Percentiles rank a stretch among this genome's conserved stretches.
phyloP scores from a whole-genome alignment of 2,329 filamentous ascomycete species.

The Aulographum hederae region DNA sequence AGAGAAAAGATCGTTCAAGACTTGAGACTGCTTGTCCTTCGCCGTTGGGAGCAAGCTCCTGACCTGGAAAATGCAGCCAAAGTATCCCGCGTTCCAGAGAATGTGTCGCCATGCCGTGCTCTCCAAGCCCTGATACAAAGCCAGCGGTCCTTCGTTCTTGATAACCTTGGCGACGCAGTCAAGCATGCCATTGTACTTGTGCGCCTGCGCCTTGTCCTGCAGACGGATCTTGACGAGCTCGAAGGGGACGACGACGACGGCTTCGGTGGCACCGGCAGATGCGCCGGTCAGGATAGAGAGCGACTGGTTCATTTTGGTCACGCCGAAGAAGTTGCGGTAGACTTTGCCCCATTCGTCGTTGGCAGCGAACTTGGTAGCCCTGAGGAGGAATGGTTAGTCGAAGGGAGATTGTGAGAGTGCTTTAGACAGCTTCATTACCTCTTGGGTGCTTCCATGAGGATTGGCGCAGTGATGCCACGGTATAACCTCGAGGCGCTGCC shows the following conservation, averaged over 20 bases:
- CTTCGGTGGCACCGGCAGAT: conserved; percentile 84
- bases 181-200: conserved; percentile 69
- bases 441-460: conserved; percentile 95
- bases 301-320: conserved; percentile 74
- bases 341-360: conserved; percentile 97
- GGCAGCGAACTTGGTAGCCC: conserved; percentile 95
- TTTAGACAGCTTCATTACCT: conserved; percentile 20
- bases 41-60: conserved; percentile 64
- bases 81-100: conserved; percentile 90
- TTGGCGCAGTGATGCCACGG: conserved; percentile 86
- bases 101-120: conserved; percentile 93
- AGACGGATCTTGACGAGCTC: conserved; percentile 97
- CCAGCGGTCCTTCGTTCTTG: conserved; percentile 63
- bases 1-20: conserved; percentile 73
- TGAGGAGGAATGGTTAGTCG: conserved; percentile 9
- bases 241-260: conserved; percentile 94
- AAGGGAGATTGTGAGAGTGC: not conserved
- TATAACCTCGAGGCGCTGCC: conserved; percentile 72
- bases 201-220: conserved; percentile 84
- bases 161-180: conserved; percentile 72
- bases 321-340: conserved; percentile 74
- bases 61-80: conserved; percentile 97
- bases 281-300: conserved; percentile 88
- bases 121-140: conserved; percentile 92
- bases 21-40: conserved; percentile 63